These are phyloP conservation scores for Erysimum cheiranthoides DNA, from an alignment of 345 rosid species.

Conservation along the genomic window DNA sequence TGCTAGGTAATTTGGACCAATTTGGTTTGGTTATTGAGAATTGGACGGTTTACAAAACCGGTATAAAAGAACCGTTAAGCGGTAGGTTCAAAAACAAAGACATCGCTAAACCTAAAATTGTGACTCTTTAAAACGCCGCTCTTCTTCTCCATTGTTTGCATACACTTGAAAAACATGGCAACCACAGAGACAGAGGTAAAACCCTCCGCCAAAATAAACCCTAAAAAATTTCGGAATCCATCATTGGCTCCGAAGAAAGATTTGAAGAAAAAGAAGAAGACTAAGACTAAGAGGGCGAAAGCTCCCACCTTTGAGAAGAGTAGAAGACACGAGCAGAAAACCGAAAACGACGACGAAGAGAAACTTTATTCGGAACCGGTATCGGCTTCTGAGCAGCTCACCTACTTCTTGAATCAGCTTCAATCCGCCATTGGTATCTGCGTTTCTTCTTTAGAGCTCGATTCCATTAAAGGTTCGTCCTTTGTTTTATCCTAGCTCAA, in stretches of 20 bases:
- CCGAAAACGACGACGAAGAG: constrained; percentile 18
- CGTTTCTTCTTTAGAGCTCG: constrained; percentile 75
- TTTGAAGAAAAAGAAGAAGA: constrained; percentile 40
- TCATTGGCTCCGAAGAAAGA: constrained; percentile 39
- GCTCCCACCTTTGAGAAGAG: constrained; percentile 27
- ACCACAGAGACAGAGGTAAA: constrained; percentile 29
- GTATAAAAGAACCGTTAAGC: constrained; percentile 16
- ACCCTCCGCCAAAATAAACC: constrained; percentile 35
- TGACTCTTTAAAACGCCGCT: constrained; percentile 41
- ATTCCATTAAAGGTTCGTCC: constrained; percentile 60
- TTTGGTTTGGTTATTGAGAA: background rate
- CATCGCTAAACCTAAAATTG: constrained; percentile 33
- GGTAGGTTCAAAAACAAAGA: background rate
- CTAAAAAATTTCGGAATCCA: constrained; percentile 18
- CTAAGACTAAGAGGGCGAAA: constrained; percentile 32
- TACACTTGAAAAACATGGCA: constrained; percentile 21
- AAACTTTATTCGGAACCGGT: constrained; percentile 15
- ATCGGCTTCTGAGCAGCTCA: constrained; percentile 58
- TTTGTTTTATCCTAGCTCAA: background rate
- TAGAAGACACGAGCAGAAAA: constrained; percentile 12
- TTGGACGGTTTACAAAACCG: constrained; percentile 10
- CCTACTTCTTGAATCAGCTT: constrained; percentile 56
- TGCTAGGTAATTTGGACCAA: background rate
- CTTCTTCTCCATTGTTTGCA: constrained; percentile 1
- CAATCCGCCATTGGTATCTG: constrained; percentile 64